phyloP scores from a whole-genome alignment of 352 stramenopile genomes.

The Plasmopara viticola region DNA sequence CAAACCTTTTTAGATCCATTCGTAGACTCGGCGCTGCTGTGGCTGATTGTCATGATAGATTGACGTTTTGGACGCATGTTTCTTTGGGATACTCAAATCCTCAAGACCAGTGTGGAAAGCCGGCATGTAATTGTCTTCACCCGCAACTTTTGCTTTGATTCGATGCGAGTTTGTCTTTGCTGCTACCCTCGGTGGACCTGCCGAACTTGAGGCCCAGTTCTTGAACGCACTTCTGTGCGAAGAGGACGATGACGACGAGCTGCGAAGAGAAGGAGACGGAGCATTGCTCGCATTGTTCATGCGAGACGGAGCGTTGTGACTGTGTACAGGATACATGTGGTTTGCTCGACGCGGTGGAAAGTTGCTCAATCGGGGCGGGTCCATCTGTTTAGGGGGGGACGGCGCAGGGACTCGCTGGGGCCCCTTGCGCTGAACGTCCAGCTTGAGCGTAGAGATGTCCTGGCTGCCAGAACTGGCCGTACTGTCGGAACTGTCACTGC shows the following conservation, averaged over 20 bases:
- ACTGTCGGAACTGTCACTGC: slow-evolving; percentile 21
- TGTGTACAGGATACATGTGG: slow-evolving; percentile 17
- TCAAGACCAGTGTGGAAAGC: slow-evolving; percentile 15
- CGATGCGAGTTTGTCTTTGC: slow-evolving; percentile 8
- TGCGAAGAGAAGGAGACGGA: slow-evolving; percentile 14
- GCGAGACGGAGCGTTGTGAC: slow-evolving; percentile 10
- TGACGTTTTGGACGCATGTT: slow-evolving; percentile 13
- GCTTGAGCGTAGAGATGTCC: slow-evolving; percentile 13
- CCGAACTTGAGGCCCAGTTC: slow-evolving; percentile 26
- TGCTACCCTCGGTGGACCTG: slow-evolving; percentile 20
- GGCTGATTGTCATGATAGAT: slow-evolving; percentile 19
- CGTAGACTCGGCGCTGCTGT: slow-evolving; percentile 17
- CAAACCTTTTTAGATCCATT: slow-evolving; percentile 22
- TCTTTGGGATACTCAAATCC: slow-evolving; percentile 14
- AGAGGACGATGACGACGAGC: slow-evolving; percentile 20
- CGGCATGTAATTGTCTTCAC: slow-evolving; percentile 13
- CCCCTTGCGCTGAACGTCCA: slow-evolving; percentile 18
- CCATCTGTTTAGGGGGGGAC: slow-evolving; percentile 12
- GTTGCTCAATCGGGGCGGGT: slow-evolving; percentile 18
- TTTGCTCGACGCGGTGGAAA: slow-evolving; percentile 25
- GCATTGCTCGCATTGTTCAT: slow-evolving; percentile 13
- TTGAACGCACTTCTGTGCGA: slow-evolving; percentile 17
- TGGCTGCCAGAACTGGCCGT: slow-evolving; percentile 25
- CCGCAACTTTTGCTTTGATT: slow-evolving; percentile 7
- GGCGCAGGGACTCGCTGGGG: slow-evolving; percentile 28